A percentile compares a stretch with the other conserved stretches of the same genome.
Conservation (phyloP, 2,329 filamentous ascomycete species). For the Phoma sp. region DNA sequence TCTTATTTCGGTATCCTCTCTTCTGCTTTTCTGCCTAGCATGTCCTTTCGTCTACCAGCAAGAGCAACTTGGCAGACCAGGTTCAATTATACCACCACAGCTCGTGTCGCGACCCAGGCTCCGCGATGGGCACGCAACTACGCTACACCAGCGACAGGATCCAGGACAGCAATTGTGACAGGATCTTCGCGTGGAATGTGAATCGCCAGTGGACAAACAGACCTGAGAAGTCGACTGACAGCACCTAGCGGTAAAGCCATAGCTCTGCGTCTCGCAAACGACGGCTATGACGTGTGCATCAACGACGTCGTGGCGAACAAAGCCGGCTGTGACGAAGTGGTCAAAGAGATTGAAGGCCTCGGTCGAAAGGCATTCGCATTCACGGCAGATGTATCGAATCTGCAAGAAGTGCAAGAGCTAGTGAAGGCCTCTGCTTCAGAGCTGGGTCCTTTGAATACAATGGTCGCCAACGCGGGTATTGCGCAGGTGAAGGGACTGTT, state of each 20-base stretch:
- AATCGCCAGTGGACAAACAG: conserved; percentile 9
- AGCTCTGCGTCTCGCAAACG: conserved; percentile 66
- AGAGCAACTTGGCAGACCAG: conserved; percentile 30
- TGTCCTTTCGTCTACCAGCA: conserved; percentile 32
- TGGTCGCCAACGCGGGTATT: conserved; percentile 69
- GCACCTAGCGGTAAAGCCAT: conserved; percentile 63
- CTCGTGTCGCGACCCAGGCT: conserved; percentile 20
- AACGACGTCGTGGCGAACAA: conserved; percentile 66
- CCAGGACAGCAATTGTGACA: conserved; percentile 47
- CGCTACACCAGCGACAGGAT: conserved; percentile 25
- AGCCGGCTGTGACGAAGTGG: conserved; percentile 59
- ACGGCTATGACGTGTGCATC: conserved; percentile 70
- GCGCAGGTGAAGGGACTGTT: conserved; percentile 63
- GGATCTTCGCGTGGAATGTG: conserved; percentile 49
- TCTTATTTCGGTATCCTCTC: background rate
- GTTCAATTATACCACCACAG: conserved; percentile 15
- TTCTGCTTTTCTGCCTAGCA: conserved; percentile 4
- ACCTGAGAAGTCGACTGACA: conserved; percentile 6
- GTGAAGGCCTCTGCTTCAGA: conserved; percentile 59
- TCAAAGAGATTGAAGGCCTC: conserved; percentile 58
- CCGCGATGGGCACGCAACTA: conserved; percentile 35
- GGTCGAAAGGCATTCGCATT: conserved; percentile 62
- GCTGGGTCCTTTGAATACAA: conserved; percentile 59
- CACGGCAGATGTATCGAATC: conserved; percentile 66
- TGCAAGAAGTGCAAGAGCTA: conserved; percentile 59